Percentiles rank a stretch among this genome's conserved stretches.
Evolutionary conservation across 306 rosid genomes (phyloP).

Genomic region (Cicer yamashitae): DNA sequence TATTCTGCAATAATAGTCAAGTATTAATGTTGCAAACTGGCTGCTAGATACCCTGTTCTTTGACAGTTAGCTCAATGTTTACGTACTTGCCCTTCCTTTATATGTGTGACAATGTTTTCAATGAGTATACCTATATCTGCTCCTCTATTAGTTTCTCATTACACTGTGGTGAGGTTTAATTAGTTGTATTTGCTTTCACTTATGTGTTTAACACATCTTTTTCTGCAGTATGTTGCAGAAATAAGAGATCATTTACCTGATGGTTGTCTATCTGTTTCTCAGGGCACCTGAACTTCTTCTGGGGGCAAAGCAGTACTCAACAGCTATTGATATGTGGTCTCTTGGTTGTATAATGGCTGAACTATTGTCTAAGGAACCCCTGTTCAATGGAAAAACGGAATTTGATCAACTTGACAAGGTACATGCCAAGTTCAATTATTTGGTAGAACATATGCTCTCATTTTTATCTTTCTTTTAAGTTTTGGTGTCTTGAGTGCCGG

Average conservation of each 20-base stretch:
- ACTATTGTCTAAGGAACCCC: conserved; percentile 87
- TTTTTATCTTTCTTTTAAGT: conserved; percentile 16
- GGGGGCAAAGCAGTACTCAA: conserved; percentile 88
- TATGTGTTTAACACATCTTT: conserved; percentile 8
- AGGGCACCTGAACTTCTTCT: conserved; percentile 98
- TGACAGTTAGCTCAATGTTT: conserved; percentile 17
- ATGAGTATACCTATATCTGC: neutral
- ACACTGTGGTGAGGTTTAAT: conserved; percentile 2
- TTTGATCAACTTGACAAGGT: conserved; percentile 99
- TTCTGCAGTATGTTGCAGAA: conserved; percentile 32
- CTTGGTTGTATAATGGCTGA: conserved; percentile 99
- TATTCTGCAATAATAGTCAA: conserved; percentile 16
- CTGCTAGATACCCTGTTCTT: conserved; percentile 7
- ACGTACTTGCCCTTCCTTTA: conserved; percentile 17
- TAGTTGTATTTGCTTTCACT: neutral
- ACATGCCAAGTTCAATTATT: conserved; percentile 23
- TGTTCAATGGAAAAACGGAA: conserved; percentile 93
- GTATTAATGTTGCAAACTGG: conserved; percentile 14
- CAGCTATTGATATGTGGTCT: conserved; percentile 99
- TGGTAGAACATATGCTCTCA: neutral
- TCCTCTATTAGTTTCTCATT: conserved; percentile 15
- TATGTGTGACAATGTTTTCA: neutral
- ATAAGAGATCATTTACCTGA: conserved; percentile 41
- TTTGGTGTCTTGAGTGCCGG: neutral
- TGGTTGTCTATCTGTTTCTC: conserved; percentile 45